Conservation (phyloP, 2,329 filamentous ascomycete species). For the Hymenotorrendiella dingleyae region DNA sequence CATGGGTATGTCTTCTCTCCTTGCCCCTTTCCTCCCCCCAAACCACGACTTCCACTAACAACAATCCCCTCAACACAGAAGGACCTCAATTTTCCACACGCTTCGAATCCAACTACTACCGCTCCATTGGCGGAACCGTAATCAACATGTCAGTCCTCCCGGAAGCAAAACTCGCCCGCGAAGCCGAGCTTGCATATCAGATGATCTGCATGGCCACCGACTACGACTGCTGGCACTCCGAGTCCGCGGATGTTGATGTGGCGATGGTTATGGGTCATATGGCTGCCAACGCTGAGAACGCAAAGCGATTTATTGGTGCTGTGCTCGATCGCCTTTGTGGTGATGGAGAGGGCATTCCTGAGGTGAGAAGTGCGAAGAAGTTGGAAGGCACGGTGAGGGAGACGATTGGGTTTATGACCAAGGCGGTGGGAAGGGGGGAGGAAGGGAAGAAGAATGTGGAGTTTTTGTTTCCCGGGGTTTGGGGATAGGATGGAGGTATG, state of each 20-base stretch:
- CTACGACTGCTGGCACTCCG: conserved; percentile 96
- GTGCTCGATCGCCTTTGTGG: conserved; percentile 66
- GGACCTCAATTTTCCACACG: conserved; percentile 97
- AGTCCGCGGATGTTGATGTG: conserved; percentile 80
- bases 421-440: conserved; percentile 63
- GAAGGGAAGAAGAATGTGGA: conserved; percentile 75
- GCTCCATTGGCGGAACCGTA: conserved; percentile 84
- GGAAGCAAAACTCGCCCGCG: conserved; percentile 90
- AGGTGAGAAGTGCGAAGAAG: conserved; percentile 75
- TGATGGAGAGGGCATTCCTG: conserved; percentile 69
- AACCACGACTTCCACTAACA: conserved; percentile 6
- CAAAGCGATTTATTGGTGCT: conserved; percentile 74
- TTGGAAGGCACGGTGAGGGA: conserved; percentile 70
- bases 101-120: conserved; percentile 93
- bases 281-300: conserved; percentile 87
- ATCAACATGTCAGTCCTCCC: conserved; percentile 98
- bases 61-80: conserved; percentile 51
- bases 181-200: conserved; percentile 94
- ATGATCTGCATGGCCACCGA: conserved; percentile 99
- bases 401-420: conserved; percentile 76
- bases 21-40: neutral
- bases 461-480: conserved; percentile 74
- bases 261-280: conserved; percentile 97
- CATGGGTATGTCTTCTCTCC: conserved; percentile 60
- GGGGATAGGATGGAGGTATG: conserved; percentile 5